Evolutionary conservation across 495 filamentous ascomycete species (phyloP).

Genomic region (Chaetomium cochliodes): DNA sequence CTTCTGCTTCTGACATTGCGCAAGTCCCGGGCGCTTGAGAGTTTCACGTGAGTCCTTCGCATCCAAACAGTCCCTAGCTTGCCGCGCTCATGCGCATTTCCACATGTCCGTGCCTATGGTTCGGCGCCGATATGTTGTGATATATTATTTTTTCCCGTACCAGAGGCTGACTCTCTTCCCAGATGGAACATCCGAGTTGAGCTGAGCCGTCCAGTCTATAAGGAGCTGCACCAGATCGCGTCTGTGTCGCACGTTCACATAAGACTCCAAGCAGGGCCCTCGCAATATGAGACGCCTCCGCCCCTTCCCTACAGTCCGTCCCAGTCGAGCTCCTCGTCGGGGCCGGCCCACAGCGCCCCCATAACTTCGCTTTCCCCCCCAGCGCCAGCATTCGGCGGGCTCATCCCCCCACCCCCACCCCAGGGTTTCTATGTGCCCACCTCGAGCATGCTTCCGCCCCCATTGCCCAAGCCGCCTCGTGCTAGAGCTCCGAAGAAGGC

Average conservation of each 20-base stretch:
- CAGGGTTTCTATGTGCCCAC: constrained; percentile 31
- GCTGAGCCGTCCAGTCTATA: constrained; percentile 57
- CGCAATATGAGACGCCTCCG: constrained; percentile 48
- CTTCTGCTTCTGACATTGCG: constrained; percentile 56
- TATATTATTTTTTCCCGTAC: not conserved
- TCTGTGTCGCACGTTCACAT: constrained; percentile 58
- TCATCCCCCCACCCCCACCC: constrained; percentile 23
- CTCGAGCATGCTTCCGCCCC: constrained; percentile 21
- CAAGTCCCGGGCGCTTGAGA: constrained; percentile 54
- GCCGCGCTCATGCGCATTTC: not conserved
- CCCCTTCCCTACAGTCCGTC: constrained; percentile 36
- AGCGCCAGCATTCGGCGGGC: constrained; percentile 16
- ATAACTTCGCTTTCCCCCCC: constrained; percentile 20
- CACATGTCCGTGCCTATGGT: not conserved
- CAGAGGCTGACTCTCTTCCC: constrained; percentile 6
- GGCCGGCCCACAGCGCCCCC: constrained; percentile 17
- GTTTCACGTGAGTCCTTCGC: constrained; percentile 48
- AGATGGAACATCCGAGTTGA: constrained; percentile 65
- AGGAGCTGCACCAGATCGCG: constrained; percentile 51
- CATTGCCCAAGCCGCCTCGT: constrained; percentile 31
- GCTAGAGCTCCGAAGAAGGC: constrained; percentile 28
- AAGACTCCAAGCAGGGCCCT: constrained; percentile 53
- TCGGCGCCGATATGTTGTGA: not conserved
- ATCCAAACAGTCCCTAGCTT: not conserved
- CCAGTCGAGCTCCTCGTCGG: constrained; percentile 9